Evolutionary conservation across 345 rosid species (phyloP).

Genomic region (Citrus medica): DNA sequence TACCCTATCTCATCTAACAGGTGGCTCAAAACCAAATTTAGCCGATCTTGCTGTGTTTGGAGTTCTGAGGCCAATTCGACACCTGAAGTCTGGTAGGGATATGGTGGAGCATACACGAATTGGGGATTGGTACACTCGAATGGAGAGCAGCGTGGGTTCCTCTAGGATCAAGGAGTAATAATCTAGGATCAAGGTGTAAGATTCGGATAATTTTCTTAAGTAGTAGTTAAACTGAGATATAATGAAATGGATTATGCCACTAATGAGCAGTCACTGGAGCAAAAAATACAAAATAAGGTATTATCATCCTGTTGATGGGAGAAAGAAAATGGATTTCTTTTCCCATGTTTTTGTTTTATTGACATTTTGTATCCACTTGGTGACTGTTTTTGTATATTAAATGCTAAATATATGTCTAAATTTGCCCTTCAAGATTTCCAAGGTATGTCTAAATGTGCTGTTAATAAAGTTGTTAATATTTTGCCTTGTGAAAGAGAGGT

Average conservation of each 20-base stretch:
- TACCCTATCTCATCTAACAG: slow-evolving; percentile 30
- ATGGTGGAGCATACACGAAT: slow-evolving; percentile 87
- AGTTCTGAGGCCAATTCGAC: slow-evolving; percentile 84
- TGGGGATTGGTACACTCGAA: slow-evolving; percentile 78
- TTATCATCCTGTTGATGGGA: not conserved
- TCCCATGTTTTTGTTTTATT: not conserved
- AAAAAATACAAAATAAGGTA: not conserved
- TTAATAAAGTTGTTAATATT: too few species aligned
- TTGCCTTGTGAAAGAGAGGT: not conserved
- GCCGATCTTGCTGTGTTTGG: slow-evolving; percentile 94
- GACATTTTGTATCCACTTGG: not conserved
- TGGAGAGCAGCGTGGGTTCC: slow-evolving; percentile 73
- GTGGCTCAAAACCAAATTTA: slow-evolving; percentile 77
- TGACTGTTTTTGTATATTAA: not conserved
- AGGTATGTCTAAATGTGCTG: not conserved
- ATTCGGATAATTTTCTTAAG: not conserved
- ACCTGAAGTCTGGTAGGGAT: slow-evolving; percentile 77
- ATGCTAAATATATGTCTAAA: not conserved
- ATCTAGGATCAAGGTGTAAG: slow-evolving; percentile 38
- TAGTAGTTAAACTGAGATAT: too few species aligned
- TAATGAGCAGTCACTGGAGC: not conserved
- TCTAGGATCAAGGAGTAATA: slow-evolving; percentile 42
- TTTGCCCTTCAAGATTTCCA: not conserved
- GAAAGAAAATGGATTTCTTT: not conserved
- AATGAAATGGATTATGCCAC: not conserved